These are phyloP conservation scores for Saccharata proteae DNA, from an alignment of 2,329 filamentous ascomycete species.

Conservation along the genomic window DNA sequence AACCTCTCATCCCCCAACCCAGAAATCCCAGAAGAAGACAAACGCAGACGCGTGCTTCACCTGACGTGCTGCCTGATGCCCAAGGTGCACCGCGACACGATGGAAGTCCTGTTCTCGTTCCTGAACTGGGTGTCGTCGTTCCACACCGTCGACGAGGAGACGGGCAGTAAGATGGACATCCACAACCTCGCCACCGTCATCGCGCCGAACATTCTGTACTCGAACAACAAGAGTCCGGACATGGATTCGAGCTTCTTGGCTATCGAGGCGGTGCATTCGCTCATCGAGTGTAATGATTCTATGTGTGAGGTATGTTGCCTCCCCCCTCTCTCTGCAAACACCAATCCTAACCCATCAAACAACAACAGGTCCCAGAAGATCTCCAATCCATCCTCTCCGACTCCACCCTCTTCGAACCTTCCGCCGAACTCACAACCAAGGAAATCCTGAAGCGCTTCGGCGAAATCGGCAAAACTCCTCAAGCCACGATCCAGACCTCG, in stretches of 20 bases:
- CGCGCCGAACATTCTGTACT: conserved; percentile 85
- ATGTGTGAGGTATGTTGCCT: conserved; percentile 92
- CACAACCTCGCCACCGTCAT: conserved; percentile 97
- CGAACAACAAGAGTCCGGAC: conserved; percentile 37
- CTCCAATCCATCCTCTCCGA: conserved; percentile 78
- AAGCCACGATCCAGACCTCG: conserved; percentile 41
- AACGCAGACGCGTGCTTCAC: conserved; percentile 74
- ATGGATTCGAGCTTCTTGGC: conserved; percentile 81
- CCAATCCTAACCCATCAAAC: conserved; percentile 15
- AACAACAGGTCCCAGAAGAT: conserved; percentile 76
- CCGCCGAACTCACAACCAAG: conserved; percentile 84
- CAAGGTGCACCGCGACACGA: conserved; percentile 81
- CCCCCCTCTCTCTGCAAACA: too few relatives aligned
- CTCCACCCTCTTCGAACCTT: conserved; percentile 65
- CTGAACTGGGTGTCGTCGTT: conserved; percentile 96
- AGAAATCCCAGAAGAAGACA: conserved; percentile 70
- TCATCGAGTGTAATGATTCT: conserved; percentile 88
- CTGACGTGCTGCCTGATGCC: conserved; percentile 85
- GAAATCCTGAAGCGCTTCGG: conserved; percentile 92
- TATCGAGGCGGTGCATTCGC: conserved; percentile 80
- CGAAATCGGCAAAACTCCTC: conserved; percentile 58
- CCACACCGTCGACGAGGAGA: conserved; percentile 92
- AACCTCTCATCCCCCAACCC: conserved; percentile 11
- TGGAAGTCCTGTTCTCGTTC: conserved; percentile 93
- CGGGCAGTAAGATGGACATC: conserved; percentile 97